Percentiles rank a stretch among this genome's conserved stretches.
Evolutionary conservation across 2,329 filamentous ascomycete species (phyloP).

Genomic region (Ambrosiella beaveri): DNA sequence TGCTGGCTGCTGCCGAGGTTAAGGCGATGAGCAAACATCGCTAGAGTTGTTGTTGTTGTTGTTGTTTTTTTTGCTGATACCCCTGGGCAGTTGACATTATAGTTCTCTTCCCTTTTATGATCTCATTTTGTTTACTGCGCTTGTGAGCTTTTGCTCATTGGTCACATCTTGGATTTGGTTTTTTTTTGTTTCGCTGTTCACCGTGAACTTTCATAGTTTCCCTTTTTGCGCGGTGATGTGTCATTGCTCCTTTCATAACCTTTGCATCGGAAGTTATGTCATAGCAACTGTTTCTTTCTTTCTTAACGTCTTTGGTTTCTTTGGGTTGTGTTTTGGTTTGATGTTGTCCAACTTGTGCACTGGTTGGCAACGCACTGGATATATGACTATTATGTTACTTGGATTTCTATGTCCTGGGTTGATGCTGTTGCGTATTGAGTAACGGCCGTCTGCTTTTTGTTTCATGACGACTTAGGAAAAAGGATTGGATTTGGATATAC

Average conservation of each 20-base stretch:
- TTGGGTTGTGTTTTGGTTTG: not conserved
- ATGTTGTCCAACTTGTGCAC: not conserved
- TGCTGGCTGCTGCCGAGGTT: conserved; percentile 4
- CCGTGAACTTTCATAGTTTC: not conserved
- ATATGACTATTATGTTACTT: conserved; percentile 6
- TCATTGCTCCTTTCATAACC: not conserved
- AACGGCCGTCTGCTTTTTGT: not conserved
- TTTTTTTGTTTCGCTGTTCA: not conserved
- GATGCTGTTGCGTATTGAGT: not conserved
- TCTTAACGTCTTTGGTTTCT: not conserved
- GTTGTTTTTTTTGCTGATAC: not conserved
- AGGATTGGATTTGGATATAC: conserved; percentile 1
- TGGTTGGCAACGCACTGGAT: not conserved
- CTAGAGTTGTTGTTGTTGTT: not conserved
- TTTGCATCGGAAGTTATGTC: not conserved
- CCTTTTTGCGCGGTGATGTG: not conserved
- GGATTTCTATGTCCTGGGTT: not conserved
- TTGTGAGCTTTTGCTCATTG: not conserved
- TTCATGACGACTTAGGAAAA: not conserved
- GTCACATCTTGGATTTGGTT: not conserved
- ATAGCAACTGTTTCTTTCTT: not conserved
- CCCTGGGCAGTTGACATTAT: not conserved
- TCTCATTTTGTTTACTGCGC: not conserved
- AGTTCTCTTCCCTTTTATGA: not conserved
- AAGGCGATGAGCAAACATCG: conserved; percentile 4